A percentile compares a stretch with the other conserved stretches of the same genome.
These are phyloP conservation scores for Talaromyces ruber DNA, from an alignment of 495 filamentous ascomycete species.

Conservation along the genomic window DNA sequence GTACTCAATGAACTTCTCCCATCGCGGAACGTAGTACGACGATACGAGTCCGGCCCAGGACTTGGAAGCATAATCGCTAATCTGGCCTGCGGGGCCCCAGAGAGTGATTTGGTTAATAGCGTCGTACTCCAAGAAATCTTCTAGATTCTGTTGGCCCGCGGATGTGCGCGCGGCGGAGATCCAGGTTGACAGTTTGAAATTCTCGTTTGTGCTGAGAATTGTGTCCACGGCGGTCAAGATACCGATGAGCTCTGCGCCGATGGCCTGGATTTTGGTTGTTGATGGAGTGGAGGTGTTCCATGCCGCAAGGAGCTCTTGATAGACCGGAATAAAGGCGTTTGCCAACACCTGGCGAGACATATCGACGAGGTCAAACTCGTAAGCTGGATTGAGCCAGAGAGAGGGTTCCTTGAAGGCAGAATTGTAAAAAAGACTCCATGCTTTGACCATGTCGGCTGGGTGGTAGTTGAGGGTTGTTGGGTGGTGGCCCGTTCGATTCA, in stretches of 20 bases:
- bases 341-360: conserved; percentile 41
- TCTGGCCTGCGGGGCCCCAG: conserved; percentile 43
- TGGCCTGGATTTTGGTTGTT: conserved; percentile 10
- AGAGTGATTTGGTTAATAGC: conserved; percentile 46
- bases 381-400: conserved; percentile 38
- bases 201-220: conserved; percentile 34
- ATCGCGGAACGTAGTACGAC: conserved; percentile 40
- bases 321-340: conserved; percentile 36
- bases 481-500: conserved; percentile 31
- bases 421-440: conserved; percentile 31
- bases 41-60: conserved; percentile 39
- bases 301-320: conserved; percentile 25
- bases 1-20: conserved; percentile 40
- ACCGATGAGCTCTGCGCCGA: conserved; percentile 20
- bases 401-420: conserved; percentile 23
- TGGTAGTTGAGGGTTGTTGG: conserved; percentile 36
- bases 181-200: conserved; percentile 38
- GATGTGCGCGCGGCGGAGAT: conserved; percentile 30
- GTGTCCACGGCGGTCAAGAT: conserved; percentile 31
- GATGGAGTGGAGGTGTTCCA: conserved; percentile 18
- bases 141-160: conserved; percentile 15
- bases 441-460: conserved; percentile 25
- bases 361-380: conserved; percentile 42
- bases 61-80: conserved; percentile 43
- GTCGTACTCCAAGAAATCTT: conserved; percentile 39